Base-by-base conservation (phyloP, 805 yeast genomes). In the Sungouiozyma intestinalis region DNA sequence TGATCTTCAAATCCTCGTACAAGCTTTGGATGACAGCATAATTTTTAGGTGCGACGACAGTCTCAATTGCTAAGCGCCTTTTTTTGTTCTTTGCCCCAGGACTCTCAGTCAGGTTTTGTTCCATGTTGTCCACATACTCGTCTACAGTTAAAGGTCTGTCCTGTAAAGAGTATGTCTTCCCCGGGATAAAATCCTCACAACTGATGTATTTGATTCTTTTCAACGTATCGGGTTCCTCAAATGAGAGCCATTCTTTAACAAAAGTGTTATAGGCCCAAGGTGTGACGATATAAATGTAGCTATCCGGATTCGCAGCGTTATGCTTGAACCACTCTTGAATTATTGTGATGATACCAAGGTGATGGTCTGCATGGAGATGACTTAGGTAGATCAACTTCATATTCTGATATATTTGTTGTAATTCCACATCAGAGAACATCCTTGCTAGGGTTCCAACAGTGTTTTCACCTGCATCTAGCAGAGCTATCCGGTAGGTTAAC, bases 321-420 rank as follows among this genome's bases (percentile, higher is more conserved):
- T 58, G 52, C n/a, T 53, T 44, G 38, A 61, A 55, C 94, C 97
- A 88, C 48, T 76, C 77, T 33, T 69, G 67, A 20, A 92, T 67
- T 3, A 92, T 60, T 4, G 85, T 73, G 7, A 82, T 64, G 4
- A 84, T 68, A 0, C 99, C 99, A 35, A 92, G 65, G 60, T 90
- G 97, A 59, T 92, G 99, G 58, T 92, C 99, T 0, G 97, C 98
- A 62, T 92, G 99, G 52, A 90, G 67, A 67, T 92, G 99, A 51
- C 94, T 82, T 41, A 92, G 65, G 53, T 76, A 84, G 16, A 90
- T 66, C 41, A 85, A 44, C 27, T 72, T 65, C 44, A 88, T 62
- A 52, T 88, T 94, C 34, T 63, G 49, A 47, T 88, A 68, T 2
- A 82, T 61, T 17, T 56, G 54, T 2, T 54, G 52, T 2, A 67